Evolutionary conservation across 2,329 filamentous ascomycete species (phyloP), one percentile per base, ranked within the genome.

Genomic region (Beauveria medogensis): DNA sequence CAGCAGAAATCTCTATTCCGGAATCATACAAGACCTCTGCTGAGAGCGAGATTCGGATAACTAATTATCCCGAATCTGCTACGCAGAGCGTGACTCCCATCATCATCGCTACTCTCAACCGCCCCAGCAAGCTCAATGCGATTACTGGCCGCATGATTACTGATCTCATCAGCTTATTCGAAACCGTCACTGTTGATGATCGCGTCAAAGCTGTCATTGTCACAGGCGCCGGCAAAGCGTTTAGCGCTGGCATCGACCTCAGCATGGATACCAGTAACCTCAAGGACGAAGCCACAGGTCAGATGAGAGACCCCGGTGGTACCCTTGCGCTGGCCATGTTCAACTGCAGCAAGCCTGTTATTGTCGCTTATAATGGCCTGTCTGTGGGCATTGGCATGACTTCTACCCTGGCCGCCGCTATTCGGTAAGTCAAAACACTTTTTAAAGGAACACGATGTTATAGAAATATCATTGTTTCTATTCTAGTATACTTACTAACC

Each of bases 241-340:
- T 88, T 66, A 88, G 84, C 69, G 83, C 84, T 0, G 85, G 85
- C 6, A 83, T 83, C 18, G 85, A 88, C 66, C 75, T 88, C 10
- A 59, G 56, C 40, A 59, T 59, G 56, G 56, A 59, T 18, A 59
- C 56, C 20, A 59, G 48, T 24, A 41, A 9, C 2, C 48, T 53
- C 12, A 44, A 46, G n/a, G 28, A 59, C 8, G 44, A 50, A 5
- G n/a, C 55, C 2, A 18, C 50, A 1, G 55, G 55, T 20, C 44
- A 57, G 20, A 59, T 59, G 56, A 20, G 56, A 22, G 56, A 59
- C 26, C 56, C 56, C 3, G 83, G 83, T 67, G 83, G 62, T 16
- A 55, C 55, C 1, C 30, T 64, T 16, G 62, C 62, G 26, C 43
- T 64, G n/a, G 53, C 63, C 26, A 58, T 66, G 18, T 62, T 63